Evolutionary conservation across 164 flowering plant genomes (phyloP).

Genomic region (Tetracentron sinense): DNA sequence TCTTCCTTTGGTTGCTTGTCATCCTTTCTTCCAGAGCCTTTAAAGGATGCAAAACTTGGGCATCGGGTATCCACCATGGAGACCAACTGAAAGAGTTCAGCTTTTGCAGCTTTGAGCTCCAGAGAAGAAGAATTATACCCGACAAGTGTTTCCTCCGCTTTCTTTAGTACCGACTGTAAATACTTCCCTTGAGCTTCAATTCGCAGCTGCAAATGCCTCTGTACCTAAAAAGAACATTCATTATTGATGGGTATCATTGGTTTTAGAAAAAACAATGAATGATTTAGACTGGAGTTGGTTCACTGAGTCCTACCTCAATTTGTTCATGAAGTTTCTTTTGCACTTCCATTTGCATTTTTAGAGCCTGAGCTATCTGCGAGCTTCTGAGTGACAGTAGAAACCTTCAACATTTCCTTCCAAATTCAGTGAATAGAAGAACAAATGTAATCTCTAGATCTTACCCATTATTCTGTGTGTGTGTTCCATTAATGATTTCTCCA

Average conservation of each 20-base stretch:
- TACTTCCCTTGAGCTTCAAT: constrained; percentile 97
- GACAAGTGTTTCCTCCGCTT: constrained; percentile 80
- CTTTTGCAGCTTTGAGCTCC: constrained; percentile 53
- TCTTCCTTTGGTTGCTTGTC: constrained; percentile 25
- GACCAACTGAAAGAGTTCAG: constrained; percentile 55
- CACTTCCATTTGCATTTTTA: constrained; percentile 83
- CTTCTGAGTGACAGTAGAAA: constrained; percentile 44
- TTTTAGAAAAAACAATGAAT: background rate
- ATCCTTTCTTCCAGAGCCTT: constrained; percentile 47
- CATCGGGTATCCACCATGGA: constrained; percentile 52
- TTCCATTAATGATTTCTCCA: constrained; percentile 29
- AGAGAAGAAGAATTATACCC: constrained; percentile 44
- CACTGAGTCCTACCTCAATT: constrained; percentile 55
- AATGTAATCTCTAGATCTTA: constrained; percentile 26
- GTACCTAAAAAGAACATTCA: constrained; percentile 53
- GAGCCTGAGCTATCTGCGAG: constrained; percentile 61
- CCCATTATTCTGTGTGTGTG: constrained; percentile 42
- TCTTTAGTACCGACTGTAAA: constrained; percentile 68
- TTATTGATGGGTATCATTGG: background rate
- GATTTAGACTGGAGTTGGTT: background rate
- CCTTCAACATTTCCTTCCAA: constrained; percentile 1
- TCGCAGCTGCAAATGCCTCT: constrained; percentile 85
- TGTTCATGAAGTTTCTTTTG: constrained; percentile 89
- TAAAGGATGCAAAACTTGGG: constrained; percentile 50
- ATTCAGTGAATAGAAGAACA: background rate